Evolutionary conservation across 495 filamentous ascomycete species (phyloP), one percentile per base, ranked within the genome.

Genomic region (Jackrogersella minutella): DNA sequence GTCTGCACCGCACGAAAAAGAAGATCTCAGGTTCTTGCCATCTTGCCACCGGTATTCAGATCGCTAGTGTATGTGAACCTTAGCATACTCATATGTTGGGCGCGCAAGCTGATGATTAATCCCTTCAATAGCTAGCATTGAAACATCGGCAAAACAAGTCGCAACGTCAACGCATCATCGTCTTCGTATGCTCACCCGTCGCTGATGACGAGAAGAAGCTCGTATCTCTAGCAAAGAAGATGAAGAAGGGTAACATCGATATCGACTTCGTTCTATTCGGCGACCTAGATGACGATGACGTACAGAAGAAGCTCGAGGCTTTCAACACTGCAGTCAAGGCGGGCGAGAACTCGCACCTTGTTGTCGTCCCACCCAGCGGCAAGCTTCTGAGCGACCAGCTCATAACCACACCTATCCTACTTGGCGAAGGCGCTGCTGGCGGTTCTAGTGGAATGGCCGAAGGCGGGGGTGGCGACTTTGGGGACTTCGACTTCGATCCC

Each of bases 101-200:
- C 8, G 13, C 44, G 7, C 36, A 28, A 60, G 46, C 72, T 72
- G 61, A 69, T 49, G 33, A 47, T 47, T 67, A 7, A 14, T n/a
- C 17, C n/a, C 31, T 24, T 47, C 43, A 26, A 70, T 63, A 97
- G 92, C 86, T 99, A 57, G 95, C 95, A n/a, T 84, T 99, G 66
- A 99, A 98, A 81, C 95, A 99, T 77, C 90, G 95, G 33, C 93
- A 97, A 78, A 97, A 99, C 78, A 97, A 97, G 73, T 91, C 90
- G 33, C 93, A 97, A 77, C 86, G 90, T 47, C 93, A 96, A 83
- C 91, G 95, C 62, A 96, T 98, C 76, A 89, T 99, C 74, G 92
- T 92, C 16, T 98, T 99, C 79, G 92, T 91, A 47, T 97, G 95
- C 83, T 94, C 91, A 2, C 91, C 93, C 36, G 90, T 99, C 71